These are phyloP conservation scores for Phtheirospermum japonicum DNA, from an alignment of 257 asterid species.

Conservation along the genomic window DNA sequence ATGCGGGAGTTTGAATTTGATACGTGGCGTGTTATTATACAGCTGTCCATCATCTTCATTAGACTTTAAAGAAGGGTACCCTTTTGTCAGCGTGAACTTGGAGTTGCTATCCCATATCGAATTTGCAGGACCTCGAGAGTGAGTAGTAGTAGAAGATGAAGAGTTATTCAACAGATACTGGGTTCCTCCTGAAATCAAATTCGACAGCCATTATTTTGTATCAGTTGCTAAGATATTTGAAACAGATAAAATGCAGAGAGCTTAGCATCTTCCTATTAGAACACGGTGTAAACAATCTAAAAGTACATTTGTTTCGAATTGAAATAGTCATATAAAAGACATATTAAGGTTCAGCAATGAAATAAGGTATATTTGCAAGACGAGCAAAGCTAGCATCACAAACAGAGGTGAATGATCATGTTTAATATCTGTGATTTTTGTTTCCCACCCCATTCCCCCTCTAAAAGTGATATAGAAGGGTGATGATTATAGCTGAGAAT, in stretches of 20 bases:
- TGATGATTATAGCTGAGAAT: too few species aligned
- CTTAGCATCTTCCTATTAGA: too few species aligned
- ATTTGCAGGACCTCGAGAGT: slow-evolving; percentile 30
- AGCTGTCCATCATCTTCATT: slow-evolving; percentile 43
- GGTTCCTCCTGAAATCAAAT: slow-evolving; percentile 43
- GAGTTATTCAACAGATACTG: slow-evolving; percentile 49
- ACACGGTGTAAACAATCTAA: too few species aligned
- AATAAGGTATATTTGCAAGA: too few species aligned
- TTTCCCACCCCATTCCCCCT: too few species aligned
- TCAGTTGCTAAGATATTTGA: not conserved
- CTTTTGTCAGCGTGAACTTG: slow-evolving; percentile 63
- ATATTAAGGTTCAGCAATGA: too few species aligned
- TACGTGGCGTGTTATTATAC: slow-evolving; percentile 26
- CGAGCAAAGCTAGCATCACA: too few species aligned
- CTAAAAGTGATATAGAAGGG: too few species aligned
- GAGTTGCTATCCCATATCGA: slow-evolving; percentile 55
- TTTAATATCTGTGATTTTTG: too few species aligned
- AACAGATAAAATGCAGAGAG: not conserved
- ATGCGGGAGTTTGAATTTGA: slow-evolving; percentile 32
- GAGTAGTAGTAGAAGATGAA: not conserved
- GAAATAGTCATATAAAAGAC: too few species aligned
- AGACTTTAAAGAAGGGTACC: slow-evolving; percentile 21
- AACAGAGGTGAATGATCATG: too few species aligned
- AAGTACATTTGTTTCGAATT: too few species aligned
- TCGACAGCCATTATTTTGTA: not conserved